Conservation (phyloP, 176 grass and related monocot genomes). For the Eremochloa ophiuroides region DNA sequence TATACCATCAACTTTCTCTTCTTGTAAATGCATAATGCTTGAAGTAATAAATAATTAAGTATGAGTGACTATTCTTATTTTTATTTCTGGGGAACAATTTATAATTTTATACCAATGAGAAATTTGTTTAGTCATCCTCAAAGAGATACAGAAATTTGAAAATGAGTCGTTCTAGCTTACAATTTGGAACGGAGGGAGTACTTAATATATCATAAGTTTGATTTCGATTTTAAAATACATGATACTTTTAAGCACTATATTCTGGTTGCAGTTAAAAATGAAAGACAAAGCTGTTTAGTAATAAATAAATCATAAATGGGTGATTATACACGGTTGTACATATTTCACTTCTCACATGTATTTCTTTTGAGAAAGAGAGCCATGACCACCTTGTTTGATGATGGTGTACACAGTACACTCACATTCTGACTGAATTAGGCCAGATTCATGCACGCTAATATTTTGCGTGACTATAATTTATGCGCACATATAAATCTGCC, state of each 20-base stretch:
- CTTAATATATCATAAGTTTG: conserved; percentile 4
- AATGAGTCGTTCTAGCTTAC: neutral
- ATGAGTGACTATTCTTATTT: neutral
- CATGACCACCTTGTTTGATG: neutral
- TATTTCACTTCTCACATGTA: neutral
- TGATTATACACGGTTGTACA: neutral
- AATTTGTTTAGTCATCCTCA: conserved; percentile 4
- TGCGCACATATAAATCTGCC: neutral
- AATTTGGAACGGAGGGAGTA: neutral
- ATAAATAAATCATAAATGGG: conserved; percentile 15
- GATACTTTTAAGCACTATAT: neutral
- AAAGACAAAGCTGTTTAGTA: conserved; percentile 4
- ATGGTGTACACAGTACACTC: neutral
- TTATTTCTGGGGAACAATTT: neutral
- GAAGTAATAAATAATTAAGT: neutral
- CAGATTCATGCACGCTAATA: neutral
- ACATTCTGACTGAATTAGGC: neutral
- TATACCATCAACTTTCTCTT: neutral
- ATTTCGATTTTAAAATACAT: neutral
- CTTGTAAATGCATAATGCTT: neutral
- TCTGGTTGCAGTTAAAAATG: neutral
- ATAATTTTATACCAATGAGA: neutral
- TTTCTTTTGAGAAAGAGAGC: neutral
- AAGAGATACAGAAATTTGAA: neutral
- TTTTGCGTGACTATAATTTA: neutral